Percentiles rank a stretch among this genome's conserved stretches.
Evolutionary conservation across 2,329 filamentous ascomycete species (phyloP).

Genomic region (Exophiala bonariae): DNA sequence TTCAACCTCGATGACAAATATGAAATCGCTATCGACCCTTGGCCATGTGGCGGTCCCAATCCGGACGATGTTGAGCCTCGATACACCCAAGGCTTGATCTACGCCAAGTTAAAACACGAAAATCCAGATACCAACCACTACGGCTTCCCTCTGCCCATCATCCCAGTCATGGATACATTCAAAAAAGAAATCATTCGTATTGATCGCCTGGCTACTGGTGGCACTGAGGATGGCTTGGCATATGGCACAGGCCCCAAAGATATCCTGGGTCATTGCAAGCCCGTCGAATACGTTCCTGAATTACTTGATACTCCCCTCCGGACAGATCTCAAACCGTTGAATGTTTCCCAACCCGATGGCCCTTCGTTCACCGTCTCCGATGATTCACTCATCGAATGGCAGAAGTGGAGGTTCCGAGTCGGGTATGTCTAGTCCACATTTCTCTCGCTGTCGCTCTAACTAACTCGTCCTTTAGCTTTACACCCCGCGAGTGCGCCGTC

Average conservation of each 20-base stretch:
- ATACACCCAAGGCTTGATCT: conserved; percentile 57
- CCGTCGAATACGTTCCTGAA: conserved; percentile 52
- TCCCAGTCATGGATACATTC: conserved; percentile 59
- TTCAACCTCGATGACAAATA: conserved; percentile 57
- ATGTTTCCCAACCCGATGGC: conserved; percentile 69
- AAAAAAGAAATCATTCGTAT: conserved; percentile 57
- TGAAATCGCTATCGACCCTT: conserved; percentile 55
- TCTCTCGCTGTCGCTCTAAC: conserved; percentile 26
- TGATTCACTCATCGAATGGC: conserved; percentile 53
- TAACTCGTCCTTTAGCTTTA: conserved; percentile 46
- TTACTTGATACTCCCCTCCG: conserved; percentile 51
- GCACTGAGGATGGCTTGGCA: conserved; percentile 49
- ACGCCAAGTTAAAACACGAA: conserved; percentile 47
- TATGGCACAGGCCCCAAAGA: conserved; percentile 43
- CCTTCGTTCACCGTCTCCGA: conserved; percentile 61
- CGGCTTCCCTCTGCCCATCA: conserved; percentile 59
- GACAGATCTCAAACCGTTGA: conserved; percentile 65
- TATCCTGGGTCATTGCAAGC: conserved; percentile 53
- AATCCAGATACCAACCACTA: conserved; percentile 64
- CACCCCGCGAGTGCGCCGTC: conserved; percentile 67
- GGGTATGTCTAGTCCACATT: conserved; percentile 54
- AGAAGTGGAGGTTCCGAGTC: conserved; percentile 70
- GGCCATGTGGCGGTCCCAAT: conserved; percentile 58
- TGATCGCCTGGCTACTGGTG: conserved; percentile 56
- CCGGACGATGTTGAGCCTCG: conserved; percentile 50